Conservation (phyloP, 2,329 filamentous ascomycete species). For the Pseudogymnoascus sp. region DNA sequence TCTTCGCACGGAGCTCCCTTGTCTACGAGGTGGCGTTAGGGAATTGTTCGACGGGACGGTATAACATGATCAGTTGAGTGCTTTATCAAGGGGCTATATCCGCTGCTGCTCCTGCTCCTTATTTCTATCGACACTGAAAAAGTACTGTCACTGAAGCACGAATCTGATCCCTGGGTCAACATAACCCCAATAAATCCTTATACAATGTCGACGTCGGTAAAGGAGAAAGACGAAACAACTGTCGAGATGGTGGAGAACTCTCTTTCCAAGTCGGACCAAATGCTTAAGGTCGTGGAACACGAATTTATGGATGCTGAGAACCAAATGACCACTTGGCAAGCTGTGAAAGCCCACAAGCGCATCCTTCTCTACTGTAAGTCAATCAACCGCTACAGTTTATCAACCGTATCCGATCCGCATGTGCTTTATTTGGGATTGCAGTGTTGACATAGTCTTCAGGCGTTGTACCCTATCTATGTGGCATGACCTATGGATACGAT, state of each 20-base stretch:
- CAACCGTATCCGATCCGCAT: not conserved
- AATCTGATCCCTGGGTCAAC: not conserved
- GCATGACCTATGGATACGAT: slow-evolving; percentile 17
- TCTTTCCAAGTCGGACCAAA: not conserved
- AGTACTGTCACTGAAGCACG: not conserved
- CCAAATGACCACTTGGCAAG: not conserved
- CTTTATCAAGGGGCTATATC: not conserved
- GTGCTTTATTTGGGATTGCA: not conserved
- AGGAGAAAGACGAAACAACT: not conserved
- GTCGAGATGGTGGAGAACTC: not conserved
- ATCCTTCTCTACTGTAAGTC: not conserved
- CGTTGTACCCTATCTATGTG: slow-evolving; percentile 9
- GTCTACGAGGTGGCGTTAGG: not conserved
- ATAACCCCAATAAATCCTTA: not conserved
- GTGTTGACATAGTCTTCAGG: not conserved
- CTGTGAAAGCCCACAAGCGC: not conserved
- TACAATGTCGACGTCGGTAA: not conserved
- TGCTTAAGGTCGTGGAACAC: not conserved
- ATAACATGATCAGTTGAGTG: not conserved
- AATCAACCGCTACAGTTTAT: not conserved
- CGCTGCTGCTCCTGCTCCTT: not conserved
- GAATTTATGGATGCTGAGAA: not conserved
- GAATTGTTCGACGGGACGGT: not conserved
- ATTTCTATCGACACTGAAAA: not conserved
- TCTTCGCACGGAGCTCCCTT: not conserved